Conservation (phyloP, 352 stramenopile genomes). For the Blastocystis sp. region DNA sequence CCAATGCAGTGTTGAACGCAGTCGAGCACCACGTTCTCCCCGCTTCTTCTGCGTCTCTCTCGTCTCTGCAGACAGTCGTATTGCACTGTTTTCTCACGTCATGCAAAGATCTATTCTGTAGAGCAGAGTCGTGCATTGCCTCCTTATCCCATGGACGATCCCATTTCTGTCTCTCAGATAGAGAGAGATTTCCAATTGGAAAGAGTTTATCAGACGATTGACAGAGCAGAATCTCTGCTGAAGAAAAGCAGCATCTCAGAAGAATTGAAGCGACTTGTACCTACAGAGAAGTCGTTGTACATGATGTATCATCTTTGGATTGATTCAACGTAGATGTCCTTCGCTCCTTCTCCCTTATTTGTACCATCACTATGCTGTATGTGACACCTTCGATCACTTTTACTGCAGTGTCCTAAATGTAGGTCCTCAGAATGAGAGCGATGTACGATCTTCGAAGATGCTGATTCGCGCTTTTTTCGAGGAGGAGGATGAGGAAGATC, state of each 20-base stretch:
- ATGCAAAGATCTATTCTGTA: not conserved
- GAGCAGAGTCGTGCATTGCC: not conserved
- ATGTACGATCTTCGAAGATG: not conserved
- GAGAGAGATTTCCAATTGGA: not conserved
- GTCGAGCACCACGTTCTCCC: not conserved
- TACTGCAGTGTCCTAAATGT: constrained; percentile 26
- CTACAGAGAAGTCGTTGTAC: constrained; percentile 14
- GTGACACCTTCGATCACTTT: not conserved
- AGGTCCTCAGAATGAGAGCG: not conserved
- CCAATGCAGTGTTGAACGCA: not conserved
- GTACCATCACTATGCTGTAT: not conserved
- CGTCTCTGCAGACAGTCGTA: constrained; percentile 15
- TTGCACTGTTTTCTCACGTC: not conserved
- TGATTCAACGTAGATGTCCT: constrained; percentile 1
- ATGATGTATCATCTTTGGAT: not conserved
- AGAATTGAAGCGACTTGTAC: not conserved
- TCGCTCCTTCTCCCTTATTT: constrained; percentile 5
- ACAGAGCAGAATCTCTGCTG: not conserved
- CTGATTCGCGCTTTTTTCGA: constrained; percentile 10
- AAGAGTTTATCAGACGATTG: not conserved
- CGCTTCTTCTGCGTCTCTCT: not conserved
- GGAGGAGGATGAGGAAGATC: not conserved
- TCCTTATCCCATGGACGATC: not conserved
- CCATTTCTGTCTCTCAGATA: not conserved
- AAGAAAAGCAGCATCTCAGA: not conserved